Percentiles rank a stretch among this genome's conserved stretches.
Evolutionary conservation across 208 protist species (phyloP).

Genomic region (Jaenimonas drosophilae): DNA sequence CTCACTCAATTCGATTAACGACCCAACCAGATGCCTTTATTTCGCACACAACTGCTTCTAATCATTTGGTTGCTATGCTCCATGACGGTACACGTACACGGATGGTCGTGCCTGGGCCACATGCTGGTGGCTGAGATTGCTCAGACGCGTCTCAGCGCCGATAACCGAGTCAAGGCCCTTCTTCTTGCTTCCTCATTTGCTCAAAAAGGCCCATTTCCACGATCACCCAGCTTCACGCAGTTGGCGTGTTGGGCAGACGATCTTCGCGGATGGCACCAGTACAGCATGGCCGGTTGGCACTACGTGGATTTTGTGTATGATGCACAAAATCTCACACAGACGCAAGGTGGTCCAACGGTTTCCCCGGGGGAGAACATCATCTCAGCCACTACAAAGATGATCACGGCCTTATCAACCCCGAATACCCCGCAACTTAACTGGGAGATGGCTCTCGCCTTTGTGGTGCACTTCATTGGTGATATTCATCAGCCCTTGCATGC

Average conservation of each 20-base stretch:
- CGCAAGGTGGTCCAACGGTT: background rate
- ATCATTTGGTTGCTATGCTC: slow-evolving; percentile 9
- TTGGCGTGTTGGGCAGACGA: slow-evolving; percentile 80
- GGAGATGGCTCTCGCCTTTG: slow-evolving; percentile 28
- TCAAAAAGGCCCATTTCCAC: slow-evolving; percentile 48
- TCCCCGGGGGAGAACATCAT: background rate
- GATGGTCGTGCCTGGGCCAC: slow-evolving; percentile 75
- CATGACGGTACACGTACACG: slow-evolving; percentile 7
- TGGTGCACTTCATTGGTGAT: slow-evolving; percentile 79
- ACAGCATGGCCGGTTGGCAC: slow-evolving; percentile 67
- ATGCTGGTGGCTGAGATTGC: slow-evolving; percentile 84
- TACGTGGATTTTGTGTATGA: slow-evolving; percentile 59
- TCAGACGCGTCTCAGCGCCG: slow-evolving; percentile 19
- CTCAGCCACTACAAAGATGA: background rate
- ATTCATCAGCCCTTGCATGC: slow-evolving; percentile 82
- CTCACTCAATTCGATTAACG: too few relatives aligned
- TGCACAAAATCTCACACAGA: slow-evolving; percentile 21
- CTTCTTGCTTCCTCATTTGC: slow-evolving; percentile 17
- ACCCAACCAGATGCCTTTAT: background rate
- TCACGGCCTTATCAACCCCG: background rate
- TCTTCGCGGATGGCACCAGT: slow-evolving; percentile 40
- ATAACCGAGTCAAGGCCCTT: slow-evolving; percentile 22
- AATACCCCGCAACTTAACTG: background rate
- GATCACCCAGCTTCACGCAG: slow-evolving; percentile 52
- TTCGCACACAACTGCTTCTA: slow-evolving; percentile 1